Percentiles rank a stretch among this genome's conserved stretches.
These are phyloP conservation scores for Pistacia integerrima DNA, from an alignment of 345 rosid species.

Conservation along the genomic window DNA sequence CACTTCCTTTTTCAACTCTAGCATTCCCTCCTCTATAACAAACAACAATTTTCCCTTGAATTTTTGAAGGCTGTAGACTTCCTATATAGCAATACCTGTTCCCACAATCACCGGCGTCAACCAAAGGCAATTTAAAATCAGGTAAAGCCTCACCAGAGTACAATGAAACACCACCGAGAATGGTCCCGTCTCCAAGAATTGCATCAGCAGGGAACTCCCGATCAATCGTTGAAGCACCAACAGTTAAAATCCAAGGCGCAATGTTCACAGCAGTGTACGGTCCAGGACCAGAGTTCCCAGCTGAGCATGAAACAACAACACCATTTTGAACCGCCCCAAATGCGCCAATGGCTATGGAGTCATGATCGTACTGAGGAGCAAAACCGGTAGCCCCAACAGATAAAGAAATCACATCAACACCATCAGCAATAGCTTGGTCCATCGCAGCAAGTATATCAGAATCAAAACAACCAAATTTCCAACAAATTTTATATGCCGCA, in stretches of 20 bases:
- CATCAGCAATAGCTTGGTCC: conserved; percentile 83
- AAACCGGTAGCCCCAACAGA: conserved; percentile 78
- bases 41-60: conserved; percentile 59
- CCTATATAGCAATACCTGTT: conserved; percentile 55
- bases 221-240: conserved; percentile 85
- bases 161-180: conserved; percentile 62
- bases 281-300: conserved; percentile 91
- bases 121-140: conserved; percentile 47
- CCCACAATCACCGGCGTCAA: conserved; percentile 67
- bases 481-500: conserved; percentile 88
- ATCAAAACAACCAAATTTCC: conserved; percentile 78
- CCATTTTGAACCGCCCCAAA: conserved; percentile 71
- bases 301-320: conserved; percentile 78
- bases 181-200: conserved; percentile 61
- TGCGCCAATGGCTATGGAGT: conserved; percentile 84
- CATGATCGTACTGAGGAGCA: conserved; percentile 68
- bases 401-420: conserved; percentile 79
- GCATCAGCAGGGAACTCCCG: conserved; percentile 84
- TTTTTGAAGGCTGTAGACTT: conserved; percentile 36
- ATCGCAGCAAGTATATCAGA: conserved; percentile 94
- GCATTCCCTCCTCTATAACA: conserved; percentile 73
- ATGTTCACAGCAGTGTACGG: conserved; percentile 71
- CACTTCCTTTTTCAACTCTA: conserved; percentile 64
- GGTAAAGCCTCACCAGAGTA: conserved; percentile 58
- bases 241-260: conserved; percentile 92